Evolutionary conservation across 78 protist species (phyloP).

Genomic region (Pelomyxa schiedti): DNA sequence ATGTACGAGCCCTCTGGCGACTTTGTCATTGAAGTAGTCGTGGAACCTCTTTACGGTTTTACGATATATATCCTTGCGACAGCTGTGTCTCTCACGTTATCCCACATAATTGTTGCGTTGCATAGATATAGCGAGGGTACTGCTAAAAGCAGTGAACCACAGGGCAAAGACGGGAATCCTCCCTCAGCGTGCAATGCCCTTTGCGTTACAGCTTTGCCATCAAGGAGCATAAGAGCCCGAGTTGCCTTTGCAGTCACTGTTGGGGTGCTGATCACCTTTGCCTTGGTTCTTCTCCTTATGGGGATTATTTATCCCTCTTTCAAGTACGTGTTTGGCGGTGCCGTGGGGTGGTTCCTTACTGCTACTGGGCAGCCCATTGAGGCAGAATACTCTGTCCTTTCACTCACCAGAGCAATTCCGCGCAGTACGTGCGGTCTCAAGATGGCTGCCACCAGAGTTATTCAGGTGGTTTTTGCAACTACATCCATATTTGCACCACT

Average conservation of each 20-base stretch:
- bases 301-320: constrained; percentile 8
- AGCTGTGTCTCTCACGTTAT: constrained; percentile 4
- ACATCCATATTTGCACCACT: constrained; percentile 17
- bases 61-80: constrained; percentile 20
- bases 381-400: not conserved
- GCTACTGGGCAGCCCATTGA: not conserved
- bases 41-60: constrained; percentile 20
- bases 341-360: not conserved
- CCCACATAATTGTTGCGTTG: constrained; percentile 8
- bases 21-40: constrained; percentile 7
- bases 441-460: not conserved
- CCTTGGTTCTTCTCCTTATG: not conserved
- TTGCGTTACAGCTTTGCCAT: too few species aligned
- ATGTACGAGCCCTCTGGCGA: too few species aligned
- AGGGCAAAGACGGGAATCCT: not conserved
- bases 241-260: not conserved
- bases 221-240: too few species aligned
- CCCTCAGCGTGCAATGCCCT: too few species aligned
- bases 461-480: constrained; percentile 5
- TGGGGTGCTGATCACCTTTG: not conserved
- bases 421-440: not conserved
- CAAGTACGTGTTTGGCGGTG: constrained; percentile 19
- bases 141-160: not conserved
- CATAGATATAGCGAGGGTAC: not conserved
- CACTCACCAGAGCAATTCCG: constrained; percentile 9